Percentiles rank a stretch among this genome's conserved stretches.
Conservation (phyloP, 2,329 filamentous ascomycete genomes). For the Cladophialophora bantiana region DNA sequence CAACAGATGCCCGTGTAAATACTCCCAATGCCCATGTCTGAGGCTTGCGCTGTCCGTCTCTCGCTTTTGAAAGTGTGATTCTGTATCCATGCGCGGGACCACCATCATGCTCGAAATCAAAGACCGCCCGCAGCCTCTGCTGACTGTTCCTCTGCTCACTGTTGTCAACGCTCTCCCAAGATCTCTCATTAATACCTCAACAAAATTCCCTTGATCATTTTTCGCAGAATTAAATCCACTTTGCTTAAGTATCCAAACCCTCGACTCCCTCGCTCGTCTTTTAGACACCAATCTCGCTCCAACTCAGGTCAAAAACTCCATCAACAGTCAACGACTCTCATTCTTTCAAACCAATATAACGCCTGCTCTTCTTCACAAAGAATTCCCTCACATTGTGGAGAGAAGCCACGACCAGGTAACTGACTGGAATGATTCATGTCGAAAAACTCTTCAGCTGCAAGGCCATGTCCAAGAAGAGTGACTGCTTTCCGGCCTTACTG, state of each 20-base stretch:
- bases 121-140: too few species aligned
- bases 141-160: too few species aligned
- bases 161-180: background rate
- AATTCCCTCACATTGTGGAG: too few species aligned
- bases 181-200: background rate
- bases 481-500: conserved; percentile 8
- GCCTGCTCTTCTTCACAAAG: background rate
- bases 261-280: background rate
- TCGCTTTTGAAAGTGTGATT: background rate
- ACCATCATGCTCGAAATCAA: too few species aligned
- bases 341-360: background rate
- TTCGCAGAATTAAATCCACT: too few species aligned
- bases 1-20: too few species aligned
- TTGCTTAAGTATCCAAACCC: background rate
- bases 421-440: background rate
- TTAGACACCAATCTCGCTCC: background rate
- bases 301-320: background rate
- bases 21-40: background rate
- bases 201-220: background rate
- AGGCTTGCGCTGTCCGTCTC: background rate
- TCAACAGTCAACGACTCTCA: background rate
- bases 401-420: background rate
- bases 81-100: too few species aligned
- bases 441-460: background rate
- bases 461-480: background rate